Evolutionary conservation across 75 land plant genomes (phyloP).

Genomic region (Pinus taeda): DNA sequence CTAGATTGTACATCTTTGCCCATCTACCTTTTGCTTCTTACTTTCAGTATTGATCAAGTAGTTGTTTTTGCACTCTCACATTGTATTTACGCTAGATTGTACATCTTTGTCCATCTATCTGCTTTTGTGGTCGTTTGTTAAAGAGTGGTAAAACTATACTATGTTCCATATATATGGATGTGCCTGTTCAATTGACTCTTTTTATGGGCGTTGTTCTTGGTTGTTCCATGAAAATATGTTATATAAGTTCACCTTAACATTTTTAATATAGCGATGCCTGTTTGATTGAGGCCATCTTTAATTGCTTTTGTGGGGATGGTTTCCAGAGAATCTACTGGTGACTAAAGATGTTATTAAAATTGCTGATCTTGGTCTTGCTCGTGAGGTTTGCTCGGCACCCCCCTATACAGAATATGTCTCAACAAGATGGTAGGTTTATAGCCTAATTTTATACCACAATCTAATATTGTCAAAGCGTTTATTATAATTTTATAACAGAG

Average conservation of each 20-base stretch:
- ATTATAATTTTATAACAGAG: neutral
- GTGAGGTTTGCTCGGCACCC: slow-evolving; percentile 39
- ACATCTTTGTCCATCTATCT: too few relatives aligned
- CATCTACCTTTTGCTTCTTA: too few relatives aligned
- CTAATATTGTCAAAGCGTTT: neutral
- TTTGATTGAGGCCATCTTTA: neutral
- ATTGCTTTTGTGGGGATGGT: neutral
- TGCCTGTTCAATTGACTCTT: neutral
- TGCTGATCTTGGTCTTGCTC: slow-evolving; percentile 54
- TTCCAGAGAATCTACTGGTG: slow-evolving; percentile 40
- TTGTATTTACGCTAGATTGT: too few relatives aligned
- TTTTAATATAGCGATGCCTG: neutral
- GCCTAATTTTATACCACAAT: neutral
- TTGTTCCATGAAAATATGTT: neutral
- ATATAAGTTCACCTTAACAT: neutral
- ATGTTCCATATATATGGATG: neutral
- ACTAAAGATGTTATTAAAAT: slow-evolving; percentile 45
- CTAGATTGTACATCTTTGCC: too few relatives aligned
- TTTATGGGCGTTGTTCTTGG: too few relatives aligned
- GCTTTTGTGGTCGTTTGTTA: too few relatives aligned
- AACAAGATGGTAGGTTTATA: slow-evolving; percentile 6
- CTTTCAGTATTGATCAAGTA: too few relatives aligned
- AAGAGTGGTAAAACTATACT: too few relatives aligned
- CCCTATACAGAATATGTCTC: slow-evolving; percentile 35
- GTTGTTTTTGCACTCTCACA: too few relatives aligned